Conservation (phyloP, 2,329 filamentous ascomycete genomes). For the Rosellinia necatrix region DNA sequence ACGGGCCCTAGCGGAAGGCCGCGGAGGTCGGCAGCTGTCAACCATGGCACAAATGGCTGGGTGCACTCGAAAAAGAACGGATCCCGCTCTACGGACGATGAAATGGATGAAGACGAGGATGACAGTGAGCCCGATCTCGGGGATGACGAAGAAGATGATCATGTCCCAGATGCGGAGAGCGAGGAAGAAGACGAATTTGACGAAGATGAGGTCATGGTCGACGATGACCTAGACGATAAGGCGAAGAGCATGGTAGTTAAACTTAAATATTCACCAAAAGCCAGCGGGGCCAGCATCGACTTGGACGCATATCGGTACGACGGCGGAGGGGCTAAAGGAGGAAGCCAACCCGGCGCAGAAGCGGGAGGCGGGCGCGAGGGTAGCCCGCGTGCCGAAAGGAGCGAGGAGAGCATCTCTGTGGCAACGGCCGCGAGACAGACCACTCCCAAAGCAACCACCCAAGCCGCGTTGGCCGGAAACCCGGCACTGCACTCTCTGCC, state of each 20-base stretch:
- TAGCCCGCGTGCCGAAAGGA: slow-evolving; percentile 30
- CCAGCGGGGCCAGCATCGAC: slow-evolving; percentile 42
- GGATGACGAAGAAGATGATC: slow-evolving; percentile 70
- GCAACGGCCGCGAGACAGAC: slow-evolving; percentile 37
- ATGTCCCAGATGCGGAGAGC: slow-evolving; percentile 63
- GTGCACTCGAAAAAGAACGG: slow-evolving; percentile 48
- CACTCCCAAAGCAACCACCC: slow-evolving; percentile 30
- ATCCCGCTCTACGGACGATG: slow-evolving; percentile 59
- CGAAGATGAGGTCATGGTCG: slow-evolving; percentile 56
- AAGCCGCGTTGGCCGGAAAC: slow-evolving; percentile 25
- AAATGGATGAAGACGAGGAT: slow-evolving; percentile 68
- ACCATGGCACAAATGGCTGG: slow-evolving; percentile 58
- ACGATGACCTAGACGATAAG: slow-evolving; percentile 54
- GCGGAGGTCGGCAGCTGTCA: slow-evolving; percentile 54
- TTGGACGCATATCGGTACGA: slow-evolving; percentile 41
- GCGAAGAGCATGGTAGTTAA: slow-evolving; percentile 74
- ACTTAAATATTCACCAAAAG: slow-evolving; percentile 54
- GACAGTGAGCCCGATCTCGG: slow-evolving; percentile 76
- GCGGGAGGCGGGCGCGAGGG: slow-evolving; percentile 11
- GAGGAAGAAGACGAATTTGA: slow-evolving; percentile 56
- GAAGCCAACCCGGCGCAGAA: slow-evolving; percentile 27
- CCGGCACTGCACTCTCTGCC: slow-evolving; percentile 40
- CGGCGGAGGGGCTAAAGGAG: slow-evolving; percentile 28
- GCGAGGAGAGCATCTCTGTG: slow-evolving; percentile 39
- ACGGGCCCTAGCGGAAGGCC: slow-evolving; percentile 54